Conservation (phyloP, 352 stramenopile genomes). For the Ophiocytium majus region DNA sequence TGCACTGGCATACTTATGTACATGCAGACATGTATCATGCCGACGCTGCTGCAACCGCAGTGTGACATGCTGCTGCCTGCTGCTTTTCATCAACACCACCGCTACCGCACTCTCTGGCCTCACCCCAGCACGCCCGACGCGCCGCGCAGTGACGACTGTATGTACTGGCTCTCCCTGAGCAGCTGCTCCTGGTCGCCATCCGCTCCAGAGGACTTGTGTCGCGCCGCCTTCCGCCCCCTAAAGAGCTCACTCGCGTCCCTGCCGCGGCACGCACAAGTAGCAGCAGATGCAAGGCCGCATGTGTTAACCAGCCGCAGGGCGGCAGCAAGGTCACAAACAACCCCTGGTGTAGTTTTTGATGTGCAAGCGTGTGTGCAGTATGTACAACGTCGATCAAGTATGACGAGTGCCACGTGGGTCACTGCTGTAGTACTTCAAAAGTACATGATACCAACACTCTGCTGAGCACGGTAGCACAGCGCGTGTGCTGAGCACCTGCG, state of each 20-base stretch:
- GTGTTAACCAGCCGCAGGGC: not conserved
- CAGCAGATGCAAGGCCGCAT: not conserved
- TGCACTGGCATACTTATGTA: no score
- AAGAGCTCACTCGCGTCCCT: conserved; percentile 16
- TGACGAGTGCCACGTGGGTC: no score
- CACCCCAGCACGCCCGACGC: not conserved
- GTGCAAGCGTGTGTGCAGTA: not conserved
- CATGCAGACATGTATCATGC: no score
- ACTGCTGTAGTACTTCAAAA: not conserved
- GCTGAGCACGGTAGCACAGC: no score
- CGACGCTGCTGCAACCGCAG: no score
- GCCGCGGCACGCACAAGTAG: no score
- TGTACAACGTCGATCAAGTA: not conserved
- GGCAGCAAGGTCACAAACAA: not conserved
- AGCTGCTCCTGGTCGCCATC: not conserved
- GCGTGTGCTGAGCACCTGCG: no score
- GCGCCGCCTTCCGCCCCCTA: not conserved
- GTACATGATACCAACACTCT: not conserved
- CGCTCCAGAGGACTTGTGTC: not conserved
- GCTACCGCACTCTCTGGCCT: not conserved
- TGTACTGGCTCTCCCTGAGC: not conserved
- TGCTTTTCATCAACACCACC: not conserved
- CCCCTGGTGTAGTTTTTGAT: not conserved
- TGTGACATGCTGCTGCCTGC: no score
- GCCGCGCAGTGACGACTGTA: not conserved